Percentiles rank a stretch among this genome's conserved stretches.
phyloP scores from a whole-genome alignment of 1,284 basidiomycete species.

The Trametes polyzona region DNA sequence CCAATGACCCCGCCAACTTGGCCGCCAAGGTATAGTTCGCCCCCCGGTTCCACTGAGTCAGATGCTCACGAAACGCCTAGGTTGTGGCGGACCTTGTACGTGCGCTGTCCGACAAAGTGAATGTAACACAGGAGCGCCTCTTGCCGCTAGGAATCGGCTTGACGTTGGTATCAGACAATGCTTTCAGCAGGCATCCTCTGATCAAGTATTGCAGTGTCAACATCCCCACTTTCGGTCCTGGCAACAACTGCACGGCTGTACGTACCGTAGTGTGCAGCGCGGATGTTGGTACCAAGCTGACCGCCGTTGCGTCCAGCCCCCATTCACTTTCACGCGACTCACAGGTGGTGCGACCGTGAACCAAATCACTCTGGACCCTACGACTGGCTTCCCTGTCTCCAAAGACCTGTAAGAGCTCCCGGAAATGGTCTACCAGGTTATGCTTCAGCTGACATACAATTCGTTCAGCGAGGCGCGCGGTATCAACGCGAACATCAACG shows the following conservation, averaged over 20 bases:
- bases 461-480: conserved; percentile 22
- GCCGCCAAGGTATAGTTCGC: conserved; percentile 22
- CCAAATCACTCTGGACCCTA: conserved; percentile 26
- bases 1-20: conserved; percentile 33
- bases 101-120: conserved; percentile 28
- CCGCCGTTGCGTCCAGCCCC: conserved; percentile 27
- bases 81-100: conserved; percentile 31
- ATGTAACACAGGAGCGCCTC: conserved; percentile 25
- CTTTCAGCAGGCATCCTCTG: neutral
- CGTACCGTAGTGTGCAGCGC: too few relatives aligned
- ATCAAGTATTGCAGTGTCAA: conserved; percentile 26
- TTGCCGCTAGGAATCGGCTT: conserved; percentile 33
- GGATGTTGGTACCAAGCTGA: too few relatives aligned
- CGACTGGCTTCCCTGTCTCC: conserved; percentile 30
- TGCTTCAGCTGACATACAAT: neutral
- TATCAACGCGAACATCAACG: conserved; percentile 32
- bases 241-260: conserved; percentile 29
- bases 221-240: conserved; percentile 31
- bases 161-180: conserved; percentile 19
- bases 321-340: conserved; percentile 33
- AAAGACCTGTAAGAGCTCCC: conserved; percentile 24
- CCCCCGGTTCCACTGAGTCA: neutral
- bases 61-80: neutral
- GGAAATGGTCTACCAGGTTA: neutral
- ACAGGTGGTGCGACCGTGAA: conserved; percentile 31